Conservation (phyloP, 2,329 filamentous ascomycete species). For the Talaromyces sp. region DNA sequence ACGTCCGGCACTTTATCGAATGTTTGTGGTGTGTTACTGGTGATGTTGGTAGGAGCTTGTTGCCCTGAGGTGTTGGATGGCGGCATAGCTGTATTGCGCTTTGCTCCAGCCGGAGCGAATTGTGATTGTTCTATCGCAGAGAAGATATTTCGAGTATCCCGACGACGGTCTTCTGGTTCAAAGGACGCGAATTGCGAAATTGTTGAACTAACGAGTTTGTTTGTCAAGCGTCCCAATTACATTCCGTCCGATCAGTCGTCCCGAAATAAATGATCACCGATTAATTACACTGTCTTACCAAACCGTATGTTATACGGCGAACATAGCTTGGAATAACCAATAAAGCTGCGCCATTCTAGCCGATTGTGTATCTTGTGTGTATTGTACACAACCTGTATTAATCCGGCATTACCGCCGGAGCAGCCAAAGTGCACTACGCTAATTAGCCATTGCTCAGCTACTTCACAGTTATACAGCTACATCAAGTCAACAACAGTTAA, state of each 20-base stretch:
- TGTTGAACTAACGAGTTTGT: neutral
- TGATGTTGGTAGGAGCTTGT: neutral
- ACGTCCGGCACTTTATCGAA: slow-evolving; percentile 17
- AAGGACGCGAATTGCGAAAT: neutral
- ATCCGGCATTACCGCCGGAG: neutral
- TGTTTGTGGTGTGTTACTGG: slow-evolving; percentile 6
- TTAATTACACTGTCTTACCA: neutral
- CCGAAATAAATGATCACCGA: neutral
- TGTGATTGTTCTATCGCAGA: neutral
- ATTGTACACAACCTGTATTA: neutral
- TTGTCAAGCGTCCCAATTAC: neutral
- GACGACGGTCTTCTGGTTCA: too few species aligned
- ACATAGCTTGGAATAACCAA: neutral
- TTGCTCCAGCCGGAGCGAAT: neutral
- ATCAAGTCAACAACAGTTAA: neutral
- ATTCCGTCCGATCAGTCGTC: neutral
- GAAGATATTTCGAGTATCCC: neutral
- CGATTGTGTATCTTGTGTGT: too few species aligned
- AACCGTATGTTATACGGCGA: neutral
- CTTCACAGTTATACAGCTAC: neutral
- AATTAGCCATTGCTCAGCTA: neutral
- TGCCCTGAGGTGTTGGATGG: neutral
- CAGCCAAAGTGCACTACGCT: neutral
- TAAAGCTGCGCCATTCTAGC: neutral
- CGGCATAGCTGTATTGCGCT: neutral